Evolutionary conservation across 2,329 filamentous ascomycete species (phyloP).

Genomic region (Paraphaeosphaeria sporulosa): DNA sequence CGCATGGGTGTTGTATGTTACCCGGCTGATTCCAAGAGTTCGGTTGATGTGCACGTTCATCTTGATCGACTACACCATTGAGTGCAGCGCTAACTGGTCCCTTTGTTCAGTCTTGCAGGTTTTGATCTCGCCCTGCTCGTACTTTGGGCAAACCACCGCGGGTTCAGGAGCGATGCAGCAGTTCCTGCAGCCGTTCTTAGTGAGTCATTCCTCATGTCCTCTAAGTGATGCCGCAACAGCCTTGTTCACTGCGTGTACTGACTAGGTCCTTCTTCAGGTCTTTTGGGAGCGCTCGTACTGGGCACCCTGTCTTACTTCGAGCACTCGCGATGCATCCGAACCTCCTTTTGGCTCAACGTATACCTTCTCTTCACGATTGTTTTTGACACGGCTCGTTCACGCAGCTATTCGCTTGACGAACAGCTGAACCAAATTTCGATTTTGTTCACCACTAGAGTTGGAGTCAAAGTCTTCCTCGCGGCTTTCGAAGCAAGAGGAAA

Average conservation of each 20-base stretch:
- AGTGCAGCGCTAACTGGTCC: not conserved
- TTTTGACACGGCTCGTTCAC: constrained; percentile 56
- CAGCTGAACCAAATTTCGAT: constrained; percentile 51
- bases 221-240: not conserved
- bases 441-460: constrained; percentile 52
- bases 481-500: constrained; percentile 58
- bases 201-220: not conserved
- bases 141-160: constrained; percentile 33
- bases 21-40: not conserved
- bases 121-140: constrained; percentile 40
- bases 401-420: constrained; percentile 49
- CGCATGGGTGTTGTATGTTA: constrained; percentile 7
- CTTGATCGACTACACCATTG: not conserved
- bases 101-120: constrained; percentile 26
- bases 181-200: constrained; percentile 37
- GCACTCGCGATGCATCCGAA: constrained; percentile 54
- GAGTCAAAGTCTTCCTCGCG: constrained; percentile 54
- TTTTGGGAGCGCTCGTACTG: constrained; percentile 41
- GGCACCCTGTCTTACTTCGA: constrained; percentile 56
- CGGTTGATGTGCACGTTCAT: not conserved
- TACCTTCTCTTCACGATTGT: constrained; percentile 57
- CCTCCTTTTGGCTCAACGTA: constrained; percentile 57
- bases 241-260: not conserved
- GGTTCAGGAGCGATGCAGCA: constrained; percentile 27
- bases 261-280: constrained; percentile 2